phyloP scores from a whole-genome alignment of 257 asterid genomes.

The Rubia yunnanensis region DNA sequence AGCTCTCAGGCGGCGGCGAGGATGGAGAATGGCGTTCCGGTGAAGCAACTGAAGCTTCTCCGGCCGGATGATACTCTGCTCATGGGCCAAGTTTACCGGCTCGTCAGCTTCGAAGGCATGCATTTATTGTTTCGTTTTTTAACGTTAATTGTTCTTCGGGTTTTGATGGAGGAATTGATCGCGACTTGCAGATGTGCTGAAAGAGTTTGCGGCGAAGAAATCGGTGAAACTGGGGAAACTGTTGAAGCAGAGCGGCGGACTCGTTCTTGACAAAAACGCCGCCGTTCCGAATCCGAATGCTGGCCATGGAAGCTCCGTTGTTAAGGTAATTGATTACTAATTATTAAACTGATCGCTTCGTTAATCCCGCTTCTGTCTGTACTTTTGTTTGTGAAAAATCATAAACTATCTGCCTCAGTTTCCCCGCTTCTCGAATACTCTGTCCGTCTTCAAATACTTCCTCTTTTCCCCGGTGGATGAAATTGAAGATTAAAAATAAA shows the following conservation, averaged over 20 bases:
- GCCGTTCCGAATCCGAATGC: slow-evolving; percentile 14
- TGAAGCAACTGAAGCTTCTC: slow-evolving; percentile 71
- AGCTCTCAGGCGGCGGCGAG: slow-evolving; percentile 22
- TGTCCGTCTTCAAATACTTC: too few relatives aligned
- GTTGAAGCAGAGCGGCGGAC: slow-evolving; percentile 44
- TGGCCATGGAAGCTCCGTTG: slow-evolving; percentile 2
- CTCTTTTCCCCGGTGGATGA: too few relatives aligned
- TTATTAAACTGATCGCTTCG: not conserved
- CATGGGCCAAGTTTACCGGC: slow-evolving; percentile 73
- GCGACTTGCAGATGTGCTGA: slow-evolving; percentile 44
- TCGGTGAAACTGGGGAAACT: slow-evolving; percentile 51
- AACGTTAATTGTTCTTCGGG: not conserved
- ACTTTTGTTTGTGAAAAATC: not conserved
- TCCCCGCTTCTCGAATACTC: not conserved
- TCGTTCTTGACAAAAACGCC: slow-evolving; percentile 15
- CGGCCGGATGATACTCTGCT: slow-evolving; percentile 64
- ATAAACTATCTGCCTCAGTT: not conserved
- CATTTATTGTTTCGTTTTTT: not conserved
- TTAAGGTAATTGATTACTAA: slow-evolving; percentile 21
- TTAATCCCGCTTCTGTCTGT: not conserved
- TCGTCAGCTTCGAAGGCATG: slow-evolving; percentile 71
- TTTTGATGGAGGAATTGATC: not conserved
- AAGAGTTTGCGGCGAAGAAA: slow-evolving; percentile 58
- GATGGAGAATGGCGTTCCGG: slow-evolving; percentile 39
- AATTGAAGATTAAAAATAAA: too few relatives aligned